Evolutionary conservation across 352 stramenopile genomes (phyloP).

Genomic region (Pythium plurisporium): DNA sequence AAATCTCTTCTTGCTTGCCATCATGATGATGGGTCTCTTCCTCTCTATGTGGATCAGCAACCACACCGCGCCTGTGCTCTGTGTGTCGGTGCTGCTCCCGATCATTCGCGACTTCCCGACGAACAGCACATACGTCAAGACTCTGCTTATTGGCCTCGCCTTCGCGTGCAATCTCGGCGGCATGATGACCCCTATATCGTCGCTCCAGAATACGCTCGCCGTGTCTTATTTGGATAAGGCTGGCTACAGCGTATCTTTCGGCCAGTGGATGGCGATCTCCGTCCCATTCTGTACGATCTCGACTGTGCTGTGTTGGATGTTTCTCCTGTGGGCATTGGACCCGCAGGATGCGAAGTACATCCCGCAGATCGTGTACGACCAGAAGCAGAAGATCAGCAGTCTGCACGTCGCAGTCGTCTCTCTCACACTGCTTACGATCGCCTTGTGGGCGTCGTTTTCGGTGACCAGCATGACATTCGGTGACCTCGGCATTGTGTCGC

Average conservation of each 20-base stretch:
- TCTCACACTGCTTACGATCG: conserved; percentile 88
- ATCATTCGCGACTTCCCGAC: conserved; percentile 87
- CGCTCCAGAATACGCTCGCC: conserved; percentile 85
- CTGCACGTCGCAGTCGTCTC: conserved; percentile 87
- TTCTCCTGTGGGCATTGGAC: conserved; percentile 84
- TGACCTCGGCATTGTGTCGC: conserved; percentile 88
- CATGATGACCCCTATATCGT: conserved; percentile 94
- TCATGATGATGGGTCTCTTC: conserved; percentile 93
- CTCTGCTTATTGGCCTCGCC: conserved; percentile 88
- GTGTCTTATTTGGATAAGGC: conserved; percentile 86
- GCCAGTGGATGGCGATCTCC: conserved; percentile 87
- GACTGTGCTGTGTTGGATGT: conserved; percentile 89
- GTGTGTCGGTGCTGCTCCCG: conserved; percentile 85
- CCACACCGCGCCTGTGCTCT: conserved; percentile 91
- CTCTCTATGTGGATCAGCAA: conserved; percentile 94
- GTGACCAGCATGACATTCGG: conserved; percentile 85
- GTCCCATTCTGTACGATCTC: conserved; percentile 86
- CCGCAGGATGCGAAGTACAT: conserved; percentile 88
- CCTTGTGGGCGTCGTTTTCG: conserved; percentile 87
- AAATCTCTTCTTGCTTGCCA: conserved; percentile 87
- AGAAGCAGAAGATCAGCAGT: conserved; percentile 87
- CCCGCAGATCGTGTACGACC: conserved; percentile 90
- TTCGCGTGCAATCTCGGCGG: conserved; percentile 92
- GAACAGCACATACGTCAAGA: conserved; percentile 86
- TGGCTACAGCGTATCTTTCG: conserved; percentile 86